Evolutionary conservation across 371 early-diverging fungal species (phyloP), one percentile per base, ranked within the genome.

Genomic region (Amoeboaphelidium protococcarum): DNA sequence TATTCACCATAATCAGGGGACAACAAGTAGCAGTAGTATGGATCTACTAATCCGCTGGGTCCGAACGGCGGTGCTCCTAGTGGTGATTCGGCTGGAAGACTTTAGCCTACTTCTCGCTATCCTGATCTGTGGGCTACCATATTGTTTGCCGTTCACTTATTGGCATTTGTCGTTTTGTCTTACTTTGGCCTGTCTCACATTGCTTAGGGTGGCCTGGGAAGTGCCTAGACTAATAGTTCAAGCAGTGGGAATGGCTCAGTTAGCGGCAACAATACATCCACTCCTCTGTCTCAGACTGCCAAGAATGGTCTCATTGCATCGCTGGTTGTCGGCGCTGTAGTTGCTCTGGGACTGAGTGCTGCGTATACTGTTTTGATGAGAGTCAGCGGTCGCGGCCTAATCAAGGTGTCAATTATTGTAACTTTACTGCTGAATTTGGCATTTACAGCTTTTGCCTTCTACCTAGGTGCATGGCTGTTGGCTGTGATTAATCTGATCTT

Each of bases 101-200:
- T n/a, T n/a, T n/a, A n/a, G n/a, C n/a, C n/a, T n/a, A n/a, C n/a
- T n/a, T n/a, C n/a, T n/a, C n/a, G n/a, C n/a, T n/a, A n/a, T n/a
- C n/a, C n/a, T n/a, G n/a, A n/a, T n/a, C n/a, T n/a, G n/a, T 80
- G 80, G 80, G 80, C 80, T 1, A 55, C 69, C 0, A 53, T 66
- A 1, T 60, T 74, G 25, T 80, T 76, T 60, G 21, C 72, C 1
- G 48, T 57, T 47, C 70, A 75, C 52, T 48, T 74, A 24, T 73
- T 62, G 2, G 71, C 67, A 25, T 79, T 76, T 52, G 67, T 68
- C 41, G 80, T 62, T 1, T 62, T 80, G 21, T 61, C 71, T 0
- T 66, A 68, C 1, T 51, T 73, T 41, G 69, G 65, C 3, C 51
- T 78, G 26, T 55, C 56, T 10, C 57, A 67, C 12, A 50, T 61